phyloP scores from a whole-genome alignment of 495 filamentous ascomycete genomes.

The Glonium stellatum region DNA sequence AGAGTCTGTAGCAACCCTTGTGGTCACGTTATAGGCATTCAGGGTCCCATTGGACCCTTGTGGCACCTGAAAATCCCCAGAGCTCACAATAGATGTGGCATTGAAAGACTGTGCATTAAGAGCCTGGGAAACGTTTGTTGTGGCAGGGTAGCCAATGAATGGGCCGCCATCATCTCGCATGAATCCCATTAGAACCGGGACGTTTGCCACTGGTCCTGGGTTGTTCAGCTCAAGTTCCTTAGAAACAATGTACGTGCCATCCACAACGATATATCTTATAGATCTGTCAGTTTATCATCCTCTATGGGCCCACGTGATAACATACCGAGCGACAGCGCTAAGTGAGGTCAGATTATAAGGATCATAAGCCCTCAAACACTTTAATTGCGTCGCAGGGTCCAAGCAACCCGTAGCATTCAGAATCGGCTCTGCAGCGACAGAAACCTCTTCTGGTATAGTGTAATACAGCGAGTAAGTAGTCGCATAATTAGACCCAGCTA shows the following conservation, averaged over 20 bases:
- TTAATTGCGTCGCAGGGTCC: constrained; percentile 34
- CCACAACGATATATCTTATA: constrained; percentile 24
- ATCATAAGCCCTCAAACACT: constrained; percentile 42
- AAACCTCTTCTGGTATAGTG: constrained; percentile 39
- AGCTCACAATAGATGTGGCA: constrained; percentile 30
- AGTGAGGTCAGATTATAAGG: constrained; percentile 31
- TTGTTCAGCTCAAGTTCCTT: constrained; percentile 32
- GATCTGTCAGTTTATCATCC: background rate
- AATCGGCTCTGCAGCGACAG: constrained; percentile 37
- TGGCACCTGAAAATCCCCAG: constrained; percentile 21
- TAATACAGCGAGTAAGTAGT: constrained; percentile 43
- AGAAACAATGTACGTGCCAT: constrained; percentile 41
- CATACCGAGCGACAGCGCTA: constrained; percentile 31
- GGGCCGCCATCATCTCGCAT: constrained; percentile 48
- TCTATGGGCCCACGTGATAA: constrained; percentile 31
- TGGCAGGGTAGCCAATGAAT: constrained; percentile 41
- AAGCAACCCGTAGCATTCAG: constrained; percentile 39
- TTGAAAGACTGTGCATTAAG: constrained; percentile 33
- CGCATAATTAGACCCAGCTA: constrained; percentile 39
- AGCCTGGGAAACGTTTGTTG: constrained; percentile 37
- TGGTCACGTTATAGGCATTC: constrained; percentile 40
- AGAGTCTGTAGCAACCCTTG: constrained; percentile 43
- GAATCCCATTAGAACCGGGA: constrained; percentile 40
- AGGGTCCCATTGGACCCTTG: constrained; percentile 36
- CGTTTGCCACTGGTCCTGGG: constrained; percentile 22